phyloP scores from a whole-genome alignment of 208 protist genomes.

The Trypanosoma platydactyli region DNA sequence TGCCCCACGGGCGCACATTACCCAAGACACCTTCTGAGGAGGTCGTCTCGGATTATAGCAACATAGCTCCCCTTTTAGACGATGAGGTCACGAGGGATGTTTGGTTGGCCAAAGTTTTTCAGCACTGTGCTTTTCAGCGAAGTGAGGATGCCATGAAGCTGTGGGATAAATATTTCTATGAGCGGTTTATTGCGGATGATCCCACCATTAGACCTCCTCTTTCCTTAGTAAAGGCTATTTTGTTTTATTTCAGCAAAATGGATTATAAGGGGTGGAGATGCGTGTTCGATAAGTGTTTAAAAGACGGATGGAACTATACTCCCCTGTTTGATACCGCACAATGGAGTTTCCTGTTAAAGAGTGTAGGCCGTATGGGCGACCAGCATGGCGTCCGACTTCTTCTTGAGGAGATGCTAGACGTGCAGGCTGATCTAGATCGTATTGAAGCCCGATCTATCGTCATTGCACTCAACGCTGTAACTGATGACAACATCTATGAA shows the following conservation, averaged over 20 bases:
- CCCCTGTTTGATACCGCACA: conserved; percentile 79
- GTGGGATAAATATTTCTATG: conserved; percentile 65
- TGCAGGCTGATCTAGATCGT: conserved; percentile 84
- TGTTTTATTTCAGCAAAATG: conserved; percentile 79
- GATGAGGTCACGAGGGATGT: conserved; percentile 63
- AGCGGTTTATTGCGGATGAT: conserved; percentile 55
- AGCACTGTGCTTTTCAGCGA: conserved; percentile 84
- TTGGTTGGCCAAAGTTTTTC: conserved; percentile 85
- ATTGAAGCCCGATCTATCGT: conserved; percentile 76
- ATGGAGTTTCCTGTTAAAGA: conserved; percentile 86
- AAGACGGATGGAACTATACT: conserved; percentile 84
- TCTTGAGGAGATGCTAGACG: conserved; percentile 87
- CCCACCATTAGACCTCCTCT: conserved; percentile 50
- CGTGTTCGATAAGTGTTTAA: conserved; percentile 78
- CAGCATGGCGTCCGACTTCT: conserved; percentile 68
- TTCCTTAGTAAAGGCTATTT: conserved; percentile 70
- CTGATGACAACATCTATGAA: conserved; percentile 74
- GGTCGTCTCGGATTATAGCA: conserved; percentile 76
- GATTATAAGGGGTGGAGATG: conserved; percentile 63
- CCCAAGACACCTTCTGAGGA: conserved; percentile 74
- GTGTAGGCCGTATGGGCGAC: conserved; percentile 74
- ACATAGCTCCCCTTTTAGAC: conserved; percentile 61
- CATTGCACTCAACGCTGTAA: conserved; percentile 79
- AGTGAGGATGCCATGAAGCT: conserved; percentile 63
- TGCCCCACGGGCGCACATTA: conserved; percentile 74